phyloP scores from a whole-genome alignment of 2,329 filamentous ascomycete genomes.

The Tricladium varicosporioides region DNA sequence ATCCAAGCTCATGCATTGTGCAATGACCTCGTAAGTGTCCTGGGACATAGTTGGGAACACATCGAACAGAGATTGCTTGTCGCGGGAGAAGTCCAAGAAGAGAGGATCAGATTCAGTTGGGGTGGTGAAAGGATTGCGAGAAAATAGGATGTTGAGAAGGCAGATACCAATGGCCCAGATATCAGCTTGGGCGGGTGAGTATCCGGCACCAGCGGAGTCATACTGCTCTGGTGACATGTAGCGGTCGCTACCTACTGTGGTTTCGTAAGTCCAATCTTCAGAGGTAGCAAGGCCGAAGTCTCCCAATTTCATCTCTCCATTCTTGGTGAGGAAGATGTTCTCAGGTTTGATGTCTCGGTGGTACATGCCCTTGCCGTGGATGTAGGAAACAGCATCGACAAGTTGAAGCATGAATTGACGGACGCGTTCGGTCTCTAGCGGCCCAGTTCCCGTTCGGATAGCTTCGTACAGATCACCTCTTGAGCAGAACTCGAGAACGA shows the following conservation, averaged over 20 bases:
- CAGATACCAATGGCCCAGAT: conserved; percentile 98
- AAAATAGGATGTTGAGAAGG: conserved; percentile 93
- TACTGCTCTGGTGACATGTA: conserved; percentile 99
- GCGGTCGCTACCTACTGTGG: conserved; percentile 92
- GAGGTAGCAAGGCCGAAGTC: conserved; percentile 93
- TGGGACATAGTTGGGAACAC: conserved; percentile 98
- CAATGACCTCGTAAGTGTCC: conserved; percentile 93
- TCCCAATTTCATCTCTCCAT: conserved; percentile 90
- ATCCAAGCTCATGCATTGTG: conserved; percentile 86
- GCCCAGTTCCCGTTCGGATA: conserved; percentile 83
- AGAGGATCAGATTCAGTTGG: conserved; percentile 88
- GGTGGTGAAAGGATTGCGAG: conserved; percentile 90
- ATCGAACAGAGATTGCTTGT: conserved; percentile 95
- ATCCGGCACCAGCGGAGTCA: conserved; percentile 81
- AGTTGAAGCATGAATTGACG: conserved; percentile 96
- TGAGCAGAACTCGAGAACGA: conserved; percentile 92
- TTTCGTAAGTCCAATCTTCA: conserved; percentile 87
- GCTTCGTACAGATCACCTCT: conserved; percentile 97
- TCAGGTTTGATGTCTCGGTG: conserved; percentile 99
- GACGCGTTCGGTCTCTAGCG: conserved; percentile 92
- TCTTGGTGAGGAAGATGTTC: conserved; percentile 91
- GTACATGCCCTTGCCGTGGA: conserved; percentile 87
- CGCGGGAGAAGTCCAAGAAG: conserved; percentile 88
- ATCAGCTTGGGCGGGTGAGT: conserved; percentile 90
- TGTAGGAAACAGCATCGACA: conserved; percentile 82